Evolutionary conservation across 768 basidiomycete genomes (phyloP).

Genomic region (Suillus bovinus): DNA sequence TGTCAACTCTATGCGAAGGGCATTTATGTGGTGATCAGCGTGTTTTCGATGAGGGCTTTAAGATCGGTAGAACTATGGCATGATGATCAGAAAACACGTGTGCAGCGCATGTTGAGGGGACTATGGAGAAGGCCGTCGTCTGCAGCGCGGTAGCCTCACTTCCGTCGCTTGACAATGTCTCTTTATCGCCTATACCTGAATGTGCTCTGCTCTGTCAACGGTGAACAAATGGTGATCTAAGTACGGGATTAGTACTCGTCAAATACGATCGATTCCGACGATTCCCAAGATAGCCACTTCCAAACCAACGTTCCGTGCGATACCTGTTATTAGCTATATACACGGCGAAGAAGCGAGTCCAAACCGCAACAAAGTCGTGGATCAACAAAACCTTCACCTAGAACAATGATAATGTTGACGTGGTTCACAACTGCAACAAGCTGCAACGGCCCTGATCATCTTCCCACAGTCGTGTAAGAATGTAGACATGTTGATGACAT

Average conservation of each 20-base stretch:
- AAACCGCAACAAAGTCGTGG: conserved; percentile 1
- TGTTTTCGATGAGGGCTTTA: conserved; percentile 35
- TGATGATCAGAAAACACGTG: conserved; percentile 14
- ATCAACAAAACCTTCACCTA: neutral
- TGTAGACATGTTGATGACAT: neutral
- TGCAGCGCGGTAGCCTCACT: conserved; percentile 26
- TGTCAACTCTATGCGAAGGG: conserved; percentile 13
- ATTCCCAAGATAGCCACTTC: neutral
- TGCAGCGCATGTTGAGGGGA: conserved; percentile 7
- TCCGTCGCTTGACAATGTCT: conserved; percentile 31
- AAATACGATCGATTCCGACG: neutral
- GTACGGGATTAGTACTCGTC: conserved; percentile 2
- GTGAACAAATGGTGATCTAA: neutral
- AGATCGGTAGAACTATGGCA: neutral
- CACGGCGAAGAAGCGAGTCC: neutral
- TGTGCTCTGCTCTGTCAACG: neutral
- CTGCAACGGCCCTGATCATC: neutral
- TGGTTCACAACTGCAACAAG: neutral
- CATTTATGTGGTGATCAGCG: conserved; percentile 36
- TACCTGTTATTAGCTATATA: neutral
- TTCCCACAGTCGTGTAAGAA: conserved; percentile 5
- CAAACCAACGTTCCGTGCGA: neutral
- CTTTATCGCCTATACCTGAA: conserved; percentile 22
- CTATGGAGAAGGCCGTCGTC: conserved; percentile 16
- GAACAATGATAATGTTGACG: neutral